Conservation (phyloP, 1,284 basidiomycete genomes). For the Moniliella sp. region DNA sequence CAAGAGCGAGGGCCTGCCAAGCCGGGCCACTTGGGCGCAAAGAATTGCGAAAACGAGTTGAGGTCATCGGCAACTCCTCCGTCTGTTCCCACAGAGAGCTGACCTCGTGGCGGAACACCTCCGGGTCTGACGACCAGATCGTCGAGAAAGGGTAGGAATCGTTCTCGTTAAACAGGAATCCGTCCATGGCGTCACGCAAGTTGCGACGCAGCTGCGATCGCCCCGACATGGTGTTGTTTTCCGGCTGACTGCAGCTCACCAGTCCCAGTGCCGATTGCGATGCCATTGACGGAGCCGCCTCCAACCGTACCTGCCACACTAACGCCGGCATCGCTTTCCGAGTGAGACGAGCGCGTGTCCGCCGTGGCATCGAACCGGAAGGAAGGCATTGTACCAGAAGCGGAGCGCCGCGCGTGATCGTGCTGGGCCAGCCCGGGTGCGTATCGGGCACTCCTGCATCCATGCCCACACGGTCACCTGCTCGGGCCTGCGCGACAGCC, state of each 20-base stretch:
- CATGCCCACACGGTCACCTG: too few species aligned
- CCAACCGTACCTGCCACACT: slow-evolving; percentile 7
- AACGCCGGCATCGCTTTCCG: slow-evolving; percentile 7
- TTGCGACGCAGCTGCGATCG: slow-evolving; percentile 6
- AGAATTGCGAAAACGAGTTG: neutral
- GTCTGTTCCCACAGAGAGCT: neutral
- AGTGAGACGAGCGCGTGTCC: slow-evolving; percentile 5
- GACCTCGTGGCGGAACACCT: slow-evolving; percentile 8
- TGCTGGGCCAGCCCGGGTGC: too few species aligned
- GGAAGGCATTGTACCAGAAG: too few species aligned
- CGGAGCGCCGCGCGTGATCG: too few species aligned
- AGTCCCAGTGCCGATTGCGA: slow-evolving; percentile 3
- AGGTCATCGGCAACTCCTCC: neutral
- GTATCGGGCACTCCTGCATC: too few species aligned
- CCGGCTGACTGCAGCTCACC: slow-evolving; percentile 1
- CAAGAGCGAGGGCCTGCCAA: slow-evolving; percentile 7
- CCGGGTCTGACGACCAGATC: slow-evolving; percentile 5
- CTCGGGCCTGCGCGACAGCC: too few species aligned
- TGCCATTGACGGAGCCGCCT: slow-evolving; percentile 3
- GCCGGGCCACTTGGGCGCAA: slow-evolving; percentile 5
- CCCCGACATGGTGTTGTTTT: too few species aligned
- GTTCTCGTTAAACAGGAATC: slow-evolving; percentile 7
- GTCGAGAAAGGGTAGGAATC: slow-evolving; percentile 11
- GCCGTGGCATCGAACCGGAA: slow-evolving; percentile 1
- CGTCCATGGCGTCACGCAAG: slow-evolving; percentile 9